Evolutionary conservation across 805 yeast species (phyloP).

Genomic region (Nematodospora valgi): DNA sequence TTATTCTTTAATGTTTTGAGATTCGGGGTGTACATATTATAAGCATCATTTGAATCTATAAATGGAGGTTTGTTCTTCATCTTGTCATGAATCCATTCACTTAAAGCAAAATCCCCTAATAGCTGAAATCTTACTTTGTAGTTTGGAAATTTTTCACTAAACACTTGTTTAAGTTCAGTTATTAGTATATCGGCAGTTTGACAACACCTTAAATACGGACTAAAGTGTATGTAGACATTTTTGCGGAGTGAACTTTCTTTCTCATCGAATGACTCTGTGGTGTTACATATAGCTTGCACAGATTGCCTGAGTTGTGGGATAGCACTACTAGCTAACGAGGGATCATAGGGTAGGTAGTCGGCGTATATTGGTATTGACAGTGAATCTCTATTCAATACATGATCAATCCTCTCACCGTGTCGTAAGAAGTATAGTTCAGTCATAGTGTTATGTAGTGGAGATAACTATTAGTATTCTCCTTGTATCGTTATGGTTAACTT

Average conservation of each 20-base stretch:
- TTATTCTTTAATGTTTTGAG: conserved; percentile 32
- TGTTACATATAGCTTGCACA: conserved; percentile 25
- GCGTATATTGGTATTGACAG: conserved; percentile 25
- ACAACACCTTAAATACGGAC: conserved; percentile 43
- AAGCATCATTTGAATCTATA: conserved; percentile 41
- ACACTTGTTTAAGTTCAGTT: conserved; percentile 21
- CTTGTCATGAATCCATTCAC: conserved; percentile 45
- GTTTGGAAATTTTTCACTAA: conserved; percentile 23
- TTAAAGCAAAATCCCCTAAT: conserved; percentile 42
- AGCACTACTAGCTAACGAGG: conserved; percentile 31
- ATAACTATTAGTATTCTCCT: too few relatives aligned
- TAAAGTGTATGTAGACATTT: conserved; percentile 37
- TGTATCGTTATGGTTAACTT: too few relatives aligned
- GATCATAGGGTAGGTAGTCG: conserved; percentile 33
- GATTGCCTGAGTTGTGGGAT: conserved; percentile 22
- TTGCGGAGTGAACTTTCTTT: conserved; percentile 17
- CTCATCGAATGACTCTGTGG: conserved; percentile 15
- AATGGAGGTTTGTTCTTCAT: conserved; percentile 42
- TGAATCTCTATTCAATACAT: conserved; percentile 23
- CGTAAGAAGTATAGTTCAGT: conserved; percentile 42
- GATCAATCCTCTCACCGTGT: conserved; percentile 42
- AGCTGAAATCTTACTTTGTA: conserved; percentile 35
- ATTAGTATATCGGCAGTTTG: conserved; percentile 41
- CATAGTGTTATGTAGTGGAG: too few relatives aligned
- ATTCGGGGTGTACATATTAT: conserved; percentile 44